These are phyloP conservation scores for Cystobasidium ongulense DNA, from an alignment of 768 basidiomycete species.

Conservation along the genomic window DNA sequence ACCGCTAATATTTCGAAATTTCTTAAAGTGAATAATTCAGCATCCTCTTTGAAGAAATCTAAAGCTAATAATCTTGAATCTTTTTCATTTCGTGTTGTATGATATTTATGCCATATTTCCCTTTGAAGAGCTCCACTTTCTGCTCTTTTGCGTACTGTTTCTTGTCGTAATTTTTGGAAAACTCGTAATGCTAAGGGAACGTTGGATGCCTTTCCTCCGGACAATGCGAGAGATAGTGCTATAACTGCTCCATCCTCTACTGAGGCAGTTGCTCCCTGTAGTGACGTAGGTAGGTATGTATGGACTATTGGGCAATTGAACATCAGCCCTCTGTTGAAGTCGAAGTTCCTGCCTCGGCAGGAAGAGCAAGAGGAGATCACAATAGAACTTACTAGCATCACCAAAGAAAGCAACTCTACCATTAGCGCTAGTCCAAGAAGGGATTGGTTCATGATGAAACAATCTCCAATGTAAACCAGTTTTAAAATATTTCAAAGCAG, in stretches of 20 bases:
- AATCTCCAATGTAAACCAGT: constrained; percentile 33
- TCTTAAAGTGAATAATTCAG: neutral
- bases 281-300: constrained; percentile 27
- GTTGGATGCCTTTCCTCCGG: neutral
- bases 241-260: constrained; percentile 35
- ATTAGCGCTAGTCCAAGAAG: constrained; percentile 28
- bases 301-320: no score
- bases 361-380: constrained; percentile 18
- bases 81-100: constrained; percentile 53
- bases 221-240: constrained; percentile 32
- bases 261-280: constrained; percentile 35
- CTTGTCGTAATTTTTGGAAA: constrained; percentile 38
- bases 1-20: neutral
- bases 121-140: constrained; percentile 54
- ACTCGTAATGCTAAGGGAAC: constrained; percentile 24
- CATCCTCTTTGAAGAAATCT: constrained; percentile 33
- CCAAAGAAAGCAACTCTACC: constrained; percentile 15
- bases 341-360: neutral
- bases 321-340: no score
- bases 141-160: constrained; percentile 51
- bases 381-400: neutral
- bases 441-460: constrained; percentile 22
- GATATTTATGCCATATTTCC: constrained; percentile 63
- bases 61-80: constrained; percentile 33
- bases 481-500: constrained; percentile 19